Evolutionary conservation across 2,329 filamentous ascomycete species (phyloP), one percentile per base, ranked within the genome.

Genomic region (Volutella citrinella): DNA sequence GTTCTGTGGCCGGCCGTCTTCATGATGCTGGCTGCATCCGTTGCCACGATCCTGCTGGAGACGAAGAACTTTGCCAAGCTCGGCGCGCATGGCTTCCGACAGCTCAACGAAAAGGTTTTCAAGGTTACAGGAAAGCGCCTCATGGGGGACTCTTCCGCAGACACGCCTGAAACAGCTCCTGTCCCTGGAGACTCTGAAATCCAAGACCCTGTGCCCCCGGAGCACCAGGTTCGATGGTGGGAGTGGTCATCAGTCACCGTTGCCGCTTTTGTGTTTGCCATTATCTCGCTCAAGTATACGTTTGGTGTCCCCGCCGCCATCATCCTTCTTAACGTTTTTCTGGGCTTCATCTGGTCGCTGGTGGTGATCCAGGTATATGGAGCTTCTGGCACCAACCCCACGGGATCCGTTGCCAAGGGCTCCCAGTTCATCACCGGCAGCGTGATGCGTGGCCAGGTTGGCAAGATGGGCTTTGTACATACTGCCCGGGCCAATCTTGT

Each of bases 321-420:
- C 11, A 16, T 10, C 13, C 6, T 30, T 8, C 13, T 22, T 7
- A 22, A 18, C 10, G 8, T 30, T 6, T n/a, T 30, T 13, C 19
- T 30, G 3, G 28, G 28, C 19, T 22, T 30, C 14, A 13, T 30
- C 3, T 30, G 28, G 28, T 21, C 28, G 5, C 23, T 30, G 15
- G 28, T 30, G 19, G 28, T 30, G n/a, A 30, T 30, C 28, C 28
- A 30, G 7, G n/a, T n/a, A n/a, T n/a, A n/a, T n/a, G n/a, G n/a
- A n/a, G n/a, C n/a, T n/a, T n/a, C n/a, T n/a, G n/a, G n/a, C n/a
- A n/a, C n/a, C n/a, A n/a, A n/a, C n/a, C n/a, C n/a, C n/a, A n/a
- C n/a, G n/a, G n/a, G n/a, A n/a, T n/a, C n/a, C n/a, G n/a, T n/a
- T n/a, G n/a, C n/a, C n/a, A n/a, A n/a, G n/a, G n/a, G n/a, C n/a